Evolutionary conservation across 148 eudicot species (phyloP).

Genomic region (Diospyros lotus): DNA sequence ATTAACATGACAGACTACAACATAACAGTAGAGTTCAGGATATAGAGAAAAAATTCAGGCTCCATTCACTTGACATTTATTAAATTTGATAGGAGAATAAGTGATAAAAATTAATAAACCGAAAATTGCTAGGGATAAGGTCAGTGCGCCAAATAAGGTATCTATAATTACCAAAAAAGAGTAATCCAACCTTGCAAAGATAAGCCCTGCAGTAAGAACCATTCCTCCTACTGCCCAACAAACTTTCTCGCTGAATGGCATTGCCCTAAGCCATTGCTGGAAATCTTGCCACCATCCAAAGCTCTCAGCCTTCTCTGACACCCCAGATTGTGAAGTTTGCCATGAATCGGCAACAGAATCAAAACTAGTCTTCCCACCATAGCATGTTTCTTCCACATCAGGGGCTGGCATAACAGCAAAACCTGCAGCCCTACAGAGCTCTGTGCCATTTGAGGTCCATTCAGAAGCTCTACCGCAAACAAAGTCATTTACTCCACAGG

Average conservation of each 20-base stretch:
- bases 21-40: neutral
- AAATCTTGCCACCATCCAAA: conserved; percentile 48
- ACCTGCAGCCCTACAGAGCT: conserved; percentile 89
- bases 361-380: conserved; percentile 88
- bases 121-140: neutral
- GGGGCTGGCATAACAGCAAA: conserved; percentile 55
- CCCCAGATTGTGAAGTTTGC: conserved; percentile 40
- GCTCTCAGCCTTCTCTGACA: conserved; percentile 26
- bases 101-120: neutral
- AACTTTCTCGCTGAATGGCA: conserved; percentile 66
- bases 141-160: no score
- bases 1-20: neutral
- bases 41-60: neutral
- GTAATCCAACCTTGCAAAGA: conserved; percentile 59
- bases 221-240: conserved; percentile 96
- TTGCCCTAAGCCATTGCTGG: conserved; percentile 63
- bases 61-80: neutral
- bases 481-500: conserved; percentile 86
- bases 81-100: neutral
- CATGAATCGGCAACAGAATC: conserved; percentile 75
- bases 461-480: conserved; percentile 95
- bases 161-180: conserved; percentile 6
- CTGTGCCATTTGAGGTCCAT: conserved; percentile 93
- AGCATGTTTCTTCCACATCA: conserved; percentile 55
- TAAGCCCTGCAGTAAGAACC: conserved; percentile 93